phyloP scores from a whole-genome alignment of 1,284 basidiomycete genomes.

The Ustilago trichophora region DNA sequence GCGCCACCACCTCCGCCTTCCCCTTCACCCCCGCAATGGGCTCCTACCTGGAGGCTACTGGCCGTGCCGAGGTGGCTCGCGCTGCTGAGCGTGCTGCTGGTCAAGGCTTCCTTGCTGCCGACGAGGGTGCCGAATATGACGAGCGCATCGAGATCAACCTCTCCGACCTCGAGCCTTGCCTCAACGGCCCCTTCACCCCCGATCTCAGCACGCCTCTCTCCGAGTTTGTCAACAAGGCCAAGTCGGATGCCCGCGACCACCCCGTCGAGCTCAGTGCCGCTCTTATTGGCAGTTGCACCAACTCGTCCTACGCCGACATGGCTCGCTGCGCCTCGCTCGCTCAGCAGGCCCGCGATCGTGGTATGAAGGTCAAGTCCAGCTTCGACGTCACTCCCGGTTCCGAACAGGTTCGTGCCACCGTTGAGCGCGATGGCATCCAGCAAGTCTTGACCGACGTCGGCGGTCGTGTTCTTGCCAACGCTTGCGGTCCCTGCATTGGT shows the following conservation, averaged over 20 bases:
- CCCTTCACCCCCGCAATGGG: conserved; percentile 89
- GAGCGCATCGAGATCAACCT: conserved; percentile 94
- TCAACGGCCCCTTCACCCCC: conserved; percentile 96
- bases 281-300: conserved; percentile 96
- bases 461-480: conserved; percentile 92
- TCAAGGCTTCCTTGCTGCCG: conserved; percentile 80
- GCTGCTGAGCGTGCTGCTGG: conserved; percentile 87
- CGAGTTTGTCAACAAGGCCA: conserved; percentile 82
- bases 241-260: conserved; percentile 84
- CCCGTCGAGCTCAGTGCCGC: conserved; percentile 80
- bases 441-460: conserved; percentile 83
- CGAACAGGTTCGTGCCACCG: conserved; percentile 96
- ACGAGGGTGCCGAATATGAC: conserved; percentile 93
- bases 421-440: conserved; percentile 91
- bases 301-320: conserved; percentile 72
- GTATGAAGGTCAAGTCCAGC: conserved; percentile 84
- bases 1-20: conserved; percentile 97
- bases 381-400: conserved; percentile 98
- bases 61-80: conserved; percentile 83
- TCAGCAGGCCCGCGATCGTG: conserved; percentile 83
- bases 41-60: conserved; percentile 87
- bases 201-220: conserved; percentile 96
- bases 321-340: conserved; percentile 90
- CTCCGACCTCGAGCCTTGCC: conserved; percentile 87
- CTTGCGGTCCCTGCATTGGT: conserved; percentile 98